Evolutionary conservation across 139 green algal genomes (phyloP), one percentile per base, ranked within the genome.

Genomic region (Asterochloris sp.): DNA sequence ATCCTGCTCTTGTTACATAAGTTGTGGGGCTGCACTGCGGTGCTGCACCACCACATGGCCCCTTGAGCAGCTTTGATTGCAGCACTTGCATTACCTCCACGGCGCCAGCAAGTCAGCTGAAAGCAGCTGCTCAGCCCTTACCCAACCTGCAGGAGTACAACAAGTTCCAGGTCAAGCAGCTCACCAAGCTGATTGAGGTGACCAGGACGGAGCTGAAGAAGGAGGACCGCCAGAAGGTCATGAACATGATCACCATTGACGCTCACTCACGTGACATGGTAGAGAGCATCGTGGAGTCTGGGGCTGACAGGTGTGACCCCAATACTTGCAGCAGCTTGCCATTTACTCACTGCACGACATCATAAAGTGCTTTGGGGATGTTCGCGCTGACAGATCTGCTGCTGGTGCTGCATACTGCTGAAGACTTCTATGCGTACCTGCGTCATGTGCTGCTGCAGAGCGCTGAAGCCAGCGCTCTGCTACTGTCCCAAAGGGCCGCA

Each of bases 211-310:
- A 93, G n/a, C 88, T 97, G 61, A 91, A 80, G 27, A 92, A 87
- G 67, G 88, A 92, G 80, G 94, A 97, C 74, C 91, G 95, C 73
- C 95, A 95, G 87, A 97, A 96, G 90, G 89, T 98, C 78, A 97
- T 98, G 88, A 97, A 94, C n/a, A 91, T 98, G 81, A 98, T 94
- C 87, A 98, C 95, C 11, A 94, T 98, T 81, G 95, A 98, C 79
- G 96, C 97, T 74, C 95, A 98, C 81, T 93, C 94, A 9, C 90
- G 95, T 63, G 95, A 98, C 71, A 93, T 98, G 38, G 88, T 98
- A 74, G 87, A 93, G 84, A 87, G 91, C 29, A 90, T 98, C 66
- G 91, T 94, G 27, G 87, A 97, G 15, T 94, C 97, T 83, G 85
- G 91, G 19, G 89, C 93, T 16, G 94, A 98, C 78, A 88, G 85